phyloP scores from a whole-genome alignment of 2,329 filamentous ascomycete genomes.

The Fusarium lyarnte region DNA sequence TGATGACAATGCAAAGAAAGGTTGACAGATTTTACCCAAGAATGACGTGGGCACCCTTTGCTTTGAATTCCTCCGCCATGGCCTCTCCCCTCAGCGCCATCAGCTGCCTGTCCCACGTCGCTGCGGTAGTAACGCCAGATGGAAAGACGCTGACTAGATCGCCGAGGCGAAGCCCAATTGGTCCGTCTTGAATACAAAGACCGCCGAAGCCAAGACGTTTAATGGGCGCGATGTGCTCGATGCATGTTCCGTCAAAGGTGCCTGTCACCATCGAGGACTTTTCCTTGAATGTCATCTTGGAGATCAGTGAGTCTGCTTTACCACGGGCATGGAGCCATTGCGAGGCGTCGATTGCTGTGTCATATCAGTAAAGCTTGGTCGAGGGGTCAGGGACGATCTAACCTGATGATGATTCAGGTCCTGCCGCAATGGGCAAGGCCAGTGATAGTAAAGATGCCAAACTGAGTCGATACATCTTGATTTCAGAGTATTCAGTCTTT shows the following conservation, averaged over 20 bases:
- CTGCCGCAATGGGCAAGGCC: neutral
- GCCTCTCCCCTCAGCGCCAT: conserved; percentile 68
- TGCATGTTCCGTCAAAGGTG: conserved; percentile 44
- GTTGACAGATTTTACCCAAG: conserved; percentile 63
- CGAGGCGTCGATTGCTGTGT: neutral
- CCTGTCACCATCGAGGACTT: conserved; percentile 49
- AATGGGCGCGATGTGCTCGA: conserved; percentile 51
- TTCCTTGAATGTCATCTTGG: conserved; percentile 43
- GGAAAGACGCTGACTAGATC: conserved; percentile 58
- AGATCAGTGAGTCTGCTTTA: conserved; percentile 2
- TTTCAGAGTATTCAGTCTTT: accelerated
- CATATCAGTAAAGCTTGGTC: neutral
- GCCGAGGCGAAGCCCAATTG: conserved; percentile 39
- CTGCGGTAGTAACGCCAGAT: conserved; percentile 69
- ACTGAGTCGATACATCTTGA: neutral
- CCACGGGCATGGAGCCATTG: neutral
- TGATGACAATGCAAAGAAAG: conserved; percentile 79
- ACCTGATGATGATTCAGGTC: neutral
- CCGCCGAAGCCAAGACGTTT: conserved; percentile 54
- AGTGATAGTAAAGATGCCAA: neutral
- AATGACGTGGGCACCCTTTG: conserved; percentile 77
- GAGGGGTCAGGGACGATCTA: too few relatives aligned
- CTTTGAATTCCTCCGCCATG: conserved; percentile 69
- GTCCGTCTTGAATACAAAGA: conserved; percentile 54
- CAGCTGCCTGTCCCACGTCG: conserved; percentile 74